Evolutionary conservation across 177 flowering plant genomes (phyloP), one percentile per base, ranked within the genome.

Genomic region (Vitis hybrid): DNA sequence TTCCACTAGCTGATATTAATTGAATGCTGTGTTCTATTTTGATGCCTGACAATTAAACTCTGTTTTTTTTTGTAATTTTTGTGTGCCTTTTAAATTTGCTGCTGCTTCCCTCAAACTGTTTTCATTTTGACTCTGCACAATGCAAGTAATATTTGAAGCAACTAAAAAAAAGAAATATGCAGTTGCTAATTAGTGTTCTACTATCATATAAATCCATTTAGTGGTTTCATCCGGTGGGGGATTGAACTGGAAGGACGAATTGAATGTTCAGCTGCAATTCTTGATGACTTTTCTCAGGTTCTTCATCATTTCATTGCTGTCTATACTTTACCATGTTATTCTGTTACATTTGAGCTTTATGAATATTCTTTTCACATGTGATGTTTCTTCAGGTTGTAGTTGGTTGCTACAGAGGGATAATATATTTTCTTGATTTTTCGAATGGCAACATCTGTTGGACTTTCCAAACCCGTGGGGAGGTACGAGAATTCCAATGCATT

Each of bases 361-460:
- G 29, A 18, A 49, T 13, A 50, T 64, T 5, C 13, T 52, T 70
- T 61, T 9, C 10, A 18, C 19, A n/a, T 68, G 60, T 55, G 51
- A 9, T 45, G 4, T 45, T 13, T 72, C 51, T 69, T 22, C 70
- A 90, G 95, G 89, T 90, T 71, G 90, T 91, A 16, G 97, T 92
- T 77, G 99, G 97, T 74, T 92, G 99, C 74, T 94, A 90, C 72
- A 74, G 79, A 65, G 99, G 99, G 68, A 91, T 87, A 69, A 80
- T 94, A 58, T 92, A 94, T 75, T 92, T 94, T 82, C 82, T 94
- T 64, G 86, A 92, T 77, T 83, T 85, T 69, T 69, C 66, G 60
- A 85, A 75, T 78, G 99, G 99, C 16, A 69, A 70, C 55, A 76
- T 89, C 70, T 72, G 76, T 62, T 94, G 97, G 97, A 74, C 75